Evolutionary conservation across 306 rosid genomes (phyloP), one percentile per base, ranked within the genome.

Genomic region (Canavalia gladiata): DNA sequence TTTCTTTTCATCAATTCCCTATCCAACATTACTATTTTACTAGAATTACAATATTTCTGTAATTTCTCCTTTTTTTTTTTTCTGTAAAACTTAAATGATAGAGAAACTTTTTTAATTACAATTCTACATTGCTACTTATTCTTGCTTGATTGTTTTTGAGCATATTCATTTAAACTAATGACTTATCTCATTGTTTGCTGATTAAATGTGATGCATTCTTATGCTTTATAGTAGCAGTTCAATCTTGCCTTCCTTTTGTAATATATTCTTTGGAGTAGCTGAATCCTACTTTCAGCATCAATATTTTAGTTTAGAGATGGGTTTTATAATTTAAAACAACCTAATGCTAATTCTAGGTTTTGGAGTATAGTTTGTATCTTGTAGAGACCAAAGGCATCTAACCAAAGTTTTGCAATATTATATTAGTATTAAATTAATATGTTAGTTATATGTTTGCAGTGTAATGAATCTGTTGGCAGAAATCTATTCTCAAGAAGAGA

Each of bases 381-480:
- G 63, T 49, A 41, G 52, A 54, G 37, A 42, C 35, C 41, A 49
- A 49, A 74, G 39, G 49, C 54, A 37, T 55, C 77, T 77, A 50
- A 33, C 42, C 11, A 13, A 37, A 37, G 39, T 5, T 65, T 49
- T 67, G 47, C 64, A 45, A 60, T 74, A 35, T 54, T 62, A 62
- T 68, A 45, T 50, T 63, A 57, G 69, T 77, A 33, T 63, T 58
- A n/a, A 46, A 66, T 18, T 74, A 10, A 79, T 70, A 1, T 11
- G 25, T 80, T 67, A 72, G 76, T 72, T 39, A 63, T 86, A 59
- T 84, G 76, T 85, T 87, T 91, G 92, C 96, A 95, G 99, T 85
- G 99, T 95, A 75, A 95, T 95, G 98, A 93, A 95, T 91, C 90
- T 95, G 71, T 89, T 95, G 87, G 95, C 99, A 25, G 99, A 95